These are phyloP conservation scores for Tricholoma matsutake DNA, from an alignment of 768 basidiomycete species.

Conservation along the genomic window DNA sequence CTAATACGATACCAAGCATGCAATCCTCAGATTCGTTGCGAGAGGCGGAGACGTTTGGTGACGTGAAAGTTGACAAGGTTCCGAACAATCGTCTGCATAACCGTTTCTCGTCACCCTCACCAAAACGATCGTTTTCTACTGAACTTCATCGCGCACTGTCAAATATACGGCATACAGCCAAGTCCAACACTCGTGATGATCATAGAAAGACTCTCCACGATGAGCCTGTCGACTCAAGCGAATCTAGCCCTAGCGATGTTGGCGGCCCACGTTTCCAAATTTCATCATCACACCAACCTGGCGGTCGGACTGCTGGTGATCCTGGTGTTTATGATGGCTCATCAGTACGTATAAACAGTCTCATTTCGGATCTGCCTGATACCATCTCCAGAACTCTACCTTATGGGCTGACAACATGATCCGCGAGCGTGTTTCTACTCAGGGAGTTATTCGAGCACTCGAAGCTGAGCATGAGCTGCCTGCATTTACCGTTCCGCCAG, in stretches of 20 bases:
- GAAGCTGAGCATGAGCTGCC: conserved; percentile 67
- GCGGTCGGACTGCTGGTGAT: conserved; percentile 56
- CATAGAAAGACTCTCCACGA: not conserved
- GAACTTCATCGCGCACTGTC: conserved; percentile 14
- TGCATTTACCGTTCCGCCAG: conserved; percentile 61
- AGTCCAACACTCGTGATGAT: conserved; percentile 4
- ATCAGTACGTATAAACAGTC: conserved; percentile 34
- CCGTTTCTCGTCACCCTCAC: conserved; percentile 4
- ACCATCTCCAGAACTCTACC: conserved; percentile 27
- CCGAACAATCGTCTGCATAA: not conserved
- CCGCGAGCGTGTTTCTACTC: conserved; percentile 83
- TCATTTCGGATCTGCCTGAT: not conserved
- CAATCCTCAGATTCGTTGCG: not conserved
- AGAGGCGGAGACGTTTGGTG: not conserved
- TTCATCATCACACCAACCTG: conserved; percentile 12
- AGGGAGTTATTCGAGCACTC: conserved; percentile 78
- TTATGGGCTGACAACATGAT: conserved; percentile 68
- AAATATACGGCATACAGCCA: conserved; percentile 11
- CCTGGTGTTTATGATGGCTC: conserved; percentile 49
- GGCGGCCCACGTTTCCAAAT: conserved; percentile 32
- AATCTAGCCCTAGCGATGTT: conserved; percentile 29
- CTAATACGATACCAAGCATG: conserved; percentile 9
- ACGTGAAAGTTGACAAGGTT: not conserved
- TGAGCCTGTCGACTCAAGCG: not conserved
- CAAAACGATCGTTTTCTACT: conserved; percentile 23